A percentile compares a stretch with the other conserved stretches of the same genome.
phyloP scores from a whole-genome alignment of 306 rosid genomes.

The Gillenia trifoliata region DNA sequence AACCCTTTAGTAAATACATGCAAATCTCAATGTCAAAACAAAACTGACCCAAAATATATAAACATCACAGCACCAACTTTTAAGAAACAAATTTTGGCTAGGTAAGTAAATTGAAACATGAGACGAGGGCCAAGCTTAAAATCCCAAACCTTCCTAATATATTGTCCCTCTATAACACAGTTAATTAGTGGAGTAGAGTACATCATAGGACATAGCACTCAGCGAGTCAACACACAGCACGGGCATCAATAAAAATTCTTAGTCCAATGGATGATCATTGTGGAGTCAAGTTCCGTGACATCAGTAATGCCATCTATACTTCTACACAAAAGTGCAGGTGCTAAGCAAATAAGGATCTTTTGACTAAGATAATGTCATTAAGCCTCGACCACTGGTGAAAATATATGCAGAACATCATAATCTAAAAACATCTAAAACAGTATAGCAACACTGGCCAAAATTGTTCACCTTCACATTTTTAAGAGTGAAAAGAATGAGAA shows the following conservation, averaged over 20 bases:
- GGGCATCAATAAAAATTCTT: neutral
- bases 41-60: neutral
- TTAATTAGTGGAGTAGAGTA: neutral
- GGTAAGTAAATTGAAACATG: neutral
- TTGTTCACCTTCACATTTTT: neutral
- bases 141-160: neutral
- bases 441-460: neutral
- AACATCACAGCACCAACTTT: neutral
- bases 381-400: neutral
- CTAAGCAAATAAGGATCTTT: neutral
- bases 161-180: neutral
- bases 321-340: neutral
- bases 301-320: neutral
- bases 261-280: neutral
- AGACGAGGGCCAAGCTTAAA: neutral
- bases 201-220: neutral
- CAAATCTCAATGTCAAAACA: neutral
- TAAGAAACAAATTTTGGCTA: neutral
- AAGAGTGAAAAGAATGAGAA: neutral
- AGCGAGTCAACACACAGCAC: neutral
- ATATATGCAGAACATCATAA: neutral
- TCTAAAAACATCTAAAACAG: neutral
- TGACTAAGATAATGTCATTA: neutral
- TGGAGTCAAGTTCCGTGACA: neutral
- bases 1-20: neutral